Evolutionary conservation across 2,329 filamentous ascomycete genomes (phyloP).

Genomic region (Cytospora mali): DNA sequence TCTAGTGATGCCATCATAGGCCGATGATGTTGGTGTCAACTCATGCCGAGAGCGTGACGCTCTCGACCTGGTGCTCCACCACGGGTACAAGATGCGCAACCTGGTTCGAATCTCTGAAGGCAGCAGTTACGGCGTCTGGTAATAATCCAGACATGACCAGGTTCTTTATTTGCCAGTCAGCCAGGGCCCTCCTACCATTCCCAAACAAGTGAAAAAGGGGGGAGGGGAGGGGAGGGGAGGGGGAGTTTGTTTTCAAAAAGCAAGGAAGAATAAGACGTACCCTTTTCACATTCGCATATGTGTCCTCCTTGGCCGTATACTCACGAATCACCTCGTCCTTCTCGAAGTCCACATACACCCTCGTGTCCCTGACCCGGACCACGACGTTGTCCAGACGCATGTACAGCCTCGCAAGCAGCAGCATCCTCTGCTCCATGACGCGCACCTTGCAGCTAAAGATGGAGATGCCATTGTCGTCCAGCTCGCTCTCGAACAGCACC

Average conservation of each 20-base stretch:
- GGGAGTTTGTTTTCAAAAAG: neutral
- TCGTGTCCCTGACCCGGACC: slow-evolving; percentile 83
- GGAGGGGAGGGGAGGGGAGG: no score
- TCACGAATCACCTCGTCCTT: slow-evolving; percentile 80
- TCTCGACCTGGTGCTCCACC: slow-evolving; percentile 69
- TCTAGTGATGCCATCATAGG: neutral
- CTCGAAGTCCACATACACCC: slow-evolving; percentile 88
- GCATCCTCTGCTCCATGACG: slow-evolving; percentile 86
- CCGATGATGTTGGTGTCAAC: neutral
- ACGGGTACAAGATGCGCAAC: slow-evolving; percentile 70
- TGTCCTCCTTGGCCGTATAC: slow-evolving; percentile 85
- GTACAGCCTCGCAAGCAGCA: slow-evolving; percentile 85
- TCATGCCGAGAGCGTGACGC: slow-evolving; percentile 31
- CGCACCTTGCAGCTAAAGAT: slow-evolving; percentile 87
- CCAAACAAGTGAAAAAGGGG: neutral
- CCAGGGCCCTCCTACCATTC: slow-evolving; percentile 25
- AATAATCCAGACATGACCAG: slow-evolving; percentile 52
- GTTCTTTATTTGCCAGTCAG: slow-evolving; percentile 41
- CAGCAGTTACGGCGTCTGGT: slow-evolving; percentile 74
- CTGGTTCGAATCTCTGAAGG: slow-evolving; percentile 78
- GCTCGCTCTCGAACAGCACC: slow-evolving; percentile 93
- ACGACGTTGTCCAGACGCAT: slow-evolving; percentile 92
- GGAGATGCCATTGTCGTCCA: slow-evolving; percentile 95
- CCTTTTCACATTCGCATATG: slow-evolving; percentile 74
- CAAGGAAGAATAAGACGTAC: slow-evolving; percentile 47